Conservation (phyloP, 768 basidiomycete genomes). For the Gymnopilus dilepis region DNA sequence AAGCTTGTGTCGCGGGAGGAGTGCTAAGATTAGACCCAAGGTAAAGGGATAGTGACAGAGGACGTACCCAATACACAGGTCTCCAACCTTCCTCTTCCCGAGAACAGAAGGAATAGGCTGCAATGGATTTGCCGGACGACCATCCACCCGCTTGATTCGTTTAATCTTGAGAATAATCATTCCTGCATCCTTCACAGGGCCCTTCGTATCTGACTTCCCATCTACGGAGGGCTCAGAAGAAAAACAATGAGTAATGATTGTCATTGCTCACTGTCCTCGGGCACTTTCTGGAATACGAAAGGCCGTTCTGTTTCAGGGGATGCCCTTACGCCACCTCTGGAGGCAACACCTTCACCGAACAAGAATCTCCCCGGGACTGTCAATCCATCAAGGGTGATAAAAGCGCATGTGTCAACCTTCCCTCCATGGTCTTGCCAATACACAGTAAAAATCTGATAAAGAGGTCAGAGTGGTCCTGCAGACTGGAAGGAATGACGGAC, state of each 20-base stretch:
- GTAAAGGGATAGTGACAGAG: no score
- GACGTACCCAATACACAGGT: conserved; percentile 54
- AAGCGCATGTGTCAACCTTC: conserved; percentile 57
- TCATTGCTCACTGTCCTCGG: conserved; percentile 39
- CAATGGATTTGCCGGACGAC: conserved; percentile 48
- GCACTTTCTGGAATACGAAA: conserved; percentile 59
- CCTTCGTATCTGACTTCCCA: conserved; percentile 11
- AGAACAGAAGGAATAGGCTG: conserved; percentile 41
- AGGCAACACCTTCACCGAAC: conserved; percentile 58
- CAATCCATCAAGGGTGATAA: conserved; percentile 68
- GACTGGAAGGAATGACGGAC: conserved; percentile 35
- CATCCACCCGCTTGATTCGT: conserved; percentile 40
- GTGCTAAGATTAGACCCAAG: not conserved
- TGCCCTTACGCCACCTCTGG: conserved; percentile 57
- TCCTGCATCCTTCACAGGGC: conserved; percentile 48
- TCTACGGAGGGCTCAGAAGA: not conserved
- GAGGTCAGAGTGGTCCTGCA: not conserved
- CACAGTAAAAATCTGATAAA: conserved; percentile 56
- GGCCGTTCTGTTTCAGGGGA: conserved; percentile 58
- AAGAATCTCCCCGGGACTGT: conserved; percentile 68
- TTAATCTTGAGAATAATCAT: conserved; percentile 60
- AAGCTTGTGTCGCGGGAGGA: conserved; percentile 42
- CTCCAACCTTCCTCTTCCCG: conserved; percentile 46
- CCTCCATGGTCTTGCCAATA: conserved; percentile 70
- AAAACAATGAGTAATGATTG: not conserved